Percentiles rank a stretch among this genome's conserved stretches.
Conservation (phyloP, 257 asterid species). For the Capsicum rhomboideum region DNA sequence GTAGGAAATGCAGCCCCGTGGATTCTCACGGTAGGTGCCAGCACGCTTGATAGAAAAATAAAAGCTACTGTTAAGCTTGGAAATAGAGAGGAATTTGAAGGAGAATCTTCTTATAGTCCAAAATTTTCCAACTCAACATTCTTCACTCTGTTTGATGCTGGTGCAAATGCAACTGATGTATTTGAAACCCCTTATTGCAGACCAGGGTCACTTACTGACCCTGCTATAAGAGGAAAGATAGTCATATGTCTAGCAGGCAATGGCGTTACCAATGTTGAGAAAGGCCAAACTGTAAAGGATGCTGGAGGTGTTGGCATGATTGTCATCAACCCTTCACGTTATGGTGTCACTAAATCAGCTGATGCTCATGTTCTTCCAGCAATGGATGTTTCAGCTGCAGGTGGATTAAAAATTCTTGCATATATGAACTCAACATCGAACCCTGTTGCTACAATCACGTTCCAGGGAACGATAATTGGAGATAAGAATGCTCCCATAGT, state of each 20-base stretch:
- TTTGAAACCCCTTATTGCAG: conserved; percentile 5
- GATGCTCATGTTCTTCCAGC: conserved; percentile 26
- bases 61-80: conserved; percentile 29
- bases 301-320: conserved; percentile 49
- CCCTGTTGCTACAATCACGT: conserved; percentile 17
- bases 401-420: conserved; percentile 1
- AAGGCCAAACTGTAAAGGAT: conserved; percentile 28
- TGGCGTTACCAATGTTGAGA: background rate
- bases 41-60: conserved; percentile 29
- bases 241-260: conserved; percentile 26
- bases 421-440: conserved; percentile 18
- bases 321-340: background rate
- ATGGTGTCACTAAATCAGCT: conserved; percentile 11
- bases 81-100: conserved; percentile 11
- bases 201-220: conserved; percentile 1
- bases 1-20: conserved; percentile 30
- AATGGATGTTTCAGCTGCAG: conserved; percentile 1
- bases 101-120: conserved; percentile 30
- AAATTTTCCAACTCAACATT: background rate
- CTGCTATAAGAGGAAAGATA: conserved; percentile 29
- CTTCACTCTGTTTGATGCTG: conserved; percentile 25
- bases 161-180: conserved; percentile 9
- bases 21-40: conserved; percentile 49
- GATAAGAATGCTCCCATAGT: conserved; percentile 30
- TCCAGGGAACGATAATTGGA: conserved; percentile 41